Base-by-base conservation (phyloP, 257 asterid genomes). In the Lantana camara region DNA sequence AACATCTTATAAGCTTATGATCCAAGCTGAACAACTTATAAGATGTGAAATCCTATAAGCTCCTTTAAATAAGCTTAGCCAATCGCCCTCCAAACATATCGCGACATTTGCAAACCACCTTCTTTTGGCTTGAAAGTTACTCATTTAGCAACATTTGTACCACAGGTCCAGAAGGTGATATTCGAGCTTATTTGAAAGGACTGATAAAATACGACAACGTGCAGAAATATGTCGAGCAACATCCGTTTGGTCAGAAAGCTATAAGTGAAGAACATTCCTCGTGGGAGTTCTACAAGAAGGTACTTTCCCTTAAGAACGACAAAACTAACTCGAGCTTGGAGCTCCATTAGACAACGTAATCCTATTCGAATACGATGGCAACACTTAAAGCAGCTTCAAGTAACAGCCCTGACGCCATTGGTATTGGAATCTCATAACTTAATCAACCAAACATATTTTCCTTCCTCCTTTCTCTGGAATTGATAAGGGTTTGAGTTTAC, bases 161-260 rank as follows among this genome's bases (percentile, higher is more conserved):
- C 61, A 75, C 77, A 83, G 90, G 85, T n/a, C 89, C 88, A 27
- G 94, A 78, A 80, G 98, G 98, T 22, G 79, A 79, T 58, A 78
- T 93, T 60, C 84, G 95, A 63, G 80, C 72, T 34, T 93, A 87
- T 77, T 78, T 93, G 78, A 87, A 87, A 71, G 87, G 80, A 23
- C 52, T 93, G 64, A 60, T 76, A 29, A 58, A 24, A 41, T 73
- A 80, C 24, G 90, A 79, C 35, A 71, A 84, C 72, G 83, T 87
- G 37, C 87, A 60, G 76, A 70, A 70, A 47, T 79, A 82, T 59
- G 85, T 93, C 9, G 81, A 80, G 77, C 85, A 80, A 60, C 84
- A 90, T 50, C 98, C 97, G 3, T 85, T 82, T 60, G 98, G 98
- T 71, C 96, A 93, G 76, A 60, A 37, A 48, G 80, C 84, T 63